Evolutionary conservation across 2,329 filamentous ascomycete species (phyloP).

Genomic region (Trichophyton benhamiae): DNA sequence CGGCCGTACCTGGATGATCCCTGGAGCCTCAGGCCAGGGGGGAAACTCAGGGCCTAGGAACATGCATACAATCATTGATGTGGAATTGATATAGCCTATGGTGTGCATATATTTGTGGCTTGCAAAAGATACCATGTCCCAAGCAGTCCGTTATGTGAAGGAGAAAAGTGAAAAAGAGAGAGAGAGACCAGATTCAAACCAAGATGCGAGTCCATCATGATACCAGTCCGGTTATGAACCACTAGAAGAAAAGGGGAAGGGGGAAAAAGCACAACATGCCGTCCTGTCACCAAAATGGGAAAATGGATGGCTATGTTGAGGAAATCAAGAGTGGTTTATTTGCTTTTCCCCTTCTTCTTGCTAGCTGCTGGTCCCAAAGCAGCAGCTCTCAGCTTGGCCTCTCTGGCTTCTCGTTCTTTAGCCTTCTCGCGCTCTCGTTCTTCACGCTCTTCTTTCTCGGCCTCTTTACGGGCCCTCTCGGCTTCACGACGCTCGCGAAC

Average conservation of each 20-base stretch:
- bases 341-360: constrained; percentile 24
- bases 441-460: constrained; percentile 47
- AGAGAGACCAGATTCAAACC: not conserved
- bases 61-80: no score
- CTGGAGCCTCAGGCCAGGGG: not conserved
- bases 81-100: not conserved
- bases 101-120: not conserved
- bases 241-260: not conserved
- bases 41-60: not conserved
- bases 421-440: constrained; percentile 28
- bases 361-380: constrained; percentile 23
- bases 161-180: not conserved
- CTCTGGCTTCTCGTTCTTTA: constrained; percentile 23
- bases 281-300: not conserved
- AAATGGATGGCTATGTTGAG: not conserved
- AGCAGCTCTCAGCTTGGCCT: constrained; percentile 30
- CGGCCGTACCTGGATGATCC: not conserved
- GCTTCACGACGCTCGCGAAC: constrained; percentile 78
- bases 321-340: not conserved
- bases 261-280: not conserved
- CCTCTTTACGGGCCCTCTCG: constrained; percentile 71
- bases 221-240: not conserved
- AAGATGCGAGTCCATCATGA: not conserved
- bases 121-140: not conserved
- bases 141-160: not conserved